A percentile compares a stretch with the other conserved stretches of the same genome.
Conservation (phyloP, 805 yeast species). For the Cyberlindnera euphorbiiphila region DNA sequence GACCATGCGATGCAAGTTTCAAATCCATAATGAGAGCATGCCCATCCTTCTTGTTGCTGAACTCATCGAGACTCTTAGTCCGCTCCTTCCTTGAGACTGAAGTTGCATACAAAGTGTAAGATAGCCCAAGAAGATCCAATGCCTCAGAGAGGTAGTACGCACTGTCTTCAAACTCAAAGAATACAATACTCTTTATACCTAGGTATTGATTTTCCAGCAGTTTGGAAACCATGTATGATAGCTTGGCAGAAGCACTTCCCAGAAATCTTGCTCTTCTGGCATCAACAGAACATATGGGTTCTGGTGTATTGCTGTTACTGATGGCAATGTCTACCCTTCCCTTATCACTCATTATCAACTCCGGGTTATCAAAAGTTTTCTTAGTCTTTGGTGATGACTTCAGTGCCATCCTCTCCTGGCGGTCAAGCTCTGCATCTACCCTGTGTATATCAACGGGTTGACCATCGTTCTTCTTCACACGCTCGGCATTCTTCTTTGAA, state of each 20-base stretch:
- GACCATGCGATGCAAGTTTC: slow-evolving; percentile 63
- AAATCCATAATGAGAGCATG: slow-evolving; percentile 62
- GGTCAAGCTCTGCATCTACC: slow-evolving; percentile 19
- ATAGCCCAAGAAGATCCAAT: slow-evolving; percentile 56
- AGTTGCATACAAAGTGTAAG: slow-evolving; percentile 62
- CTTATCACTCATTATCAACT: slow-evolving; percentile 4
- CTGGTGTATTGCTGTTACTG: slow-evolving; percentile 11
- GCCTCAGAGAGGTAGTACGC: slow-evolving; percentile 66
- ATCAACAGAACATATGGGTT: slow-evolving; percentile 1
- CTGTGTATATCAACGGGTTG: slow-evolving; percentile 30
- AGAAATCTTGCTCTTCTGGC: slow-evolving; percentile 31
- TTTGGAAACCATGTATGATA: slow-evolving; percentile 55
- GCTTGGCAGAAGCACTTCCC: slow-evolving; percentile 65
- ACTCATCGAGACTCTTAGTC: slow-evolving; percentile 48
- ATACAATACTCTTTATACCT: slow-evolving; percentile 53
- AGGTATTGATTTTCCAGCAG: slow-evolving; percentile 47
- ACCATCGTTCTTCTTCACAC: slow-evolving; percentile 36
- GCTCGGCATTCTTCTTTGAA: slow-evolving; percentile 34
- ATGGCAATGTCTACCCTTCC: slow-evolving; percentile 12
- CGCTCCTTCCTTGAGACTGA: slow-evolving; percentile 48
- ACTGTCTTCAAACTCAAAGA: slow-evolving; percentile 68
- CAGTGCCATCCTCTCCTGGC: slow-evolving; percentile 21
- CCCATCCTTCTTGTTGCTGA: slow-evolving; percentile 44
- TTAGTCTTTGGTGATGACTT: slow-evolving; percentile 16
- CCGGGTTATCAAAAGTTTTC: slow-evolving; percentile 12